Evolutionary conservation across 1,284 basidiomycete genomes (phyloP).

Genomic region (Pseudozyma sp.): DNA sequence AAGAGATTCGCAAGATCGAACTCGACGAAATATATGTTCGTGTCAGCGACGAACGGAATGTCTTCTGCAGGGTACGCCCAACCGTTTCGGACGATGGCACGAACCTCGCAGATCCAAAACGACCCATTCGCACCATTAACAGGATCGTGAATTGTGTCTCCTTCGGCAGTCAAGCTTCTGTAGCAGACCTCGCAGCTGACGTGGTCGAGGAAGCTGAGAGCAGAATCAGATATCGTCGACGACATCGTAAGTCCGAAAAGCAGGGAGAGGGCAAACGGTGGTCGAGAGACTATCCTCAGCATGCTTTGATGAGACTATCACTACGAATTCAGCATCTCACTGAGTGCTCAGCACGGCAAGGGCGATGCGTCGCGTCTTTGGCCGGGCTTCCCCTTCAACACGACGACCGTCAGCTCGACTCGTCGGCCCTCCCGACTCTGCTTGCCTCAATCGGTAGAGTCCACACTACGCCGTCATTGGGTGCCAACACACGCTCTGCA

Average conservation of each 20-base stretch:
- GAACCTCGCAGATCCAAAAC: conserved; percentile 45
- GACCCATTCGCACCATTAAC: not conserved
- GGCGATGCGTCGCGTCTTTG: not conserved
- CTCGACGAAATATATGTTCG: not conserved
- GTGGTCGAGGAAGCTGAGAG: conserved; percentile 24
- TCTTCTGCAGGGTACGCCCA: not conserved
- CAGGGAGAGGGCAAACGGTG: not conserved
- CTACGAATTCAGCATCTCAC: too few species aligned
- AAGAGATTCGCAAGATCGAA: not conserved
- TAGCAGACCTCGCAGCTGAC: conserved; percentile 40
- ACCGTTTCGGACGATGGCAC: not conserved
- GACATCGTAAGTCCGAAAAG: conserved; percentile 4
- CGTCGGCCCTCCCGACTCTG: conserved; percentile 5
- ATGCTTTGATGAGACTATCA: not conserved
- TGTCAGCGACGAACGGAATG: conserved; percentile 1
- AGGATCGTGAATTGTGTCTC: too few species aligned
- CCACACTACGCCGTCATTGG: too few species aligned
- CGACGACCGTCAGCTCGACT: not conserved
- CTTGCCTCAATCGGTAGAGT: not conserved
- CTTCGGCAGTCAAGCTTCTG: not conserved
- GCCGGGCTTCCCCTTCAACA: too few species aligned
- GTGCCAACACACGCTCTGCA: too few species aligned
- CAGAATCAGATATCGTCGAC: conserved; percentile 4
- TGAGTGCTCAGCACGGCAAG: too few species aligned
- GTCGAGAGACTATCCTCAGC: not conserved